Percentiles rank a stretch among this genome's conserved stretches.
phyloP scores from a whole-genome alignment of 83 land plant genomes.

The Picea mariana region DNA sequence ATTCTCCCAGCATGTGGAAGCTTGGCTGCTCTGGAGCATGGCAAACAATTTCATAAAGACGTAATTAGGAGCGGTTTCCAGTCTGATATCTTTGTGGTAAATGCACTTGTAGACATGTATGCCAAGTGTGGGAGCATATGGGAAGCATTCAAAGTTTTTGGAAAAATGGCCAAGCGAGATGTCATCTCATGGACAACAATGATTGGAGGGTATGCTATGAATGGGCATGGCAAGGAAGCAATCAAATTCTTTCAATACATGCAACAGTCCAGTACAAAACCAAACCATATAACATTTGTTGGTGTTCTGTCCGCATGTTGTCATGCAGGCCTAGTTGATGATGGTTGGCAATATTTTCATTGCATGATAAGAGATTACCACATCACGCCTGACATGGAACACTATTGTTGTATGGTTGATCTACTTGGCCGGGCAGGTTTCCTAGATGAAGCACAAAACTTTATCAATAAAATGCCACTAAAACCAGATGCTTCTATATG shows the following conservation, averaged over 20 bases:
- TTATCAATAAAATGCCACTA: conserved; percentile 9
- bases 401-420: conserved; percentile 5
- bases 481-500: conserved; percentile 7
- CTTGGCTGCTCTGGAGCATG: not conserved
- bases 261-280: conserved; percentile 15
- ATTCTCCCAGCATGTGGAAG: not conserved
- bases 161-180: conserved; percentile 6
- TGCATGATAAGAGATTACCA: not conserved
- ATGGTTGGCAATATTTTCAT: conserved; percentile 2
- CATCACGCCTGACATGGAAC: conserved; percentile 3
- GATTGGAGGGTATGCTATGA: conserved; percentile 27
- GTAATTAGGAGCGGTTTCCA: not conserved
- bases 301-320: conserved; percentile 24
- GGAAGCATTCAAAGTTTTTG: conserved; percentile 23
- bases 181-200: conserved; percentile 23
- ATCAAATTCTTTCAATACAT: conserved; percentile 14
- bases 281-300: conserved; percentile 21
- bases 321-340: conserved; percentile 15
- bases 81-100: not conserved
- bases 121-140: not conserved
- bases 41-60: not conserved
- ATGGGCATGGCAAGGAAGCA: conserved; percentile 22
- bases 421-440: conserved; percentile 6
- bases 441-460: conserved; percentile 3
- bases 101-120: not conserved